phyloP scores from a whole-genome alignment of 2,329 filamentous ascomycete genomes.

The Pseudogymnoascus sp. region DNA sequence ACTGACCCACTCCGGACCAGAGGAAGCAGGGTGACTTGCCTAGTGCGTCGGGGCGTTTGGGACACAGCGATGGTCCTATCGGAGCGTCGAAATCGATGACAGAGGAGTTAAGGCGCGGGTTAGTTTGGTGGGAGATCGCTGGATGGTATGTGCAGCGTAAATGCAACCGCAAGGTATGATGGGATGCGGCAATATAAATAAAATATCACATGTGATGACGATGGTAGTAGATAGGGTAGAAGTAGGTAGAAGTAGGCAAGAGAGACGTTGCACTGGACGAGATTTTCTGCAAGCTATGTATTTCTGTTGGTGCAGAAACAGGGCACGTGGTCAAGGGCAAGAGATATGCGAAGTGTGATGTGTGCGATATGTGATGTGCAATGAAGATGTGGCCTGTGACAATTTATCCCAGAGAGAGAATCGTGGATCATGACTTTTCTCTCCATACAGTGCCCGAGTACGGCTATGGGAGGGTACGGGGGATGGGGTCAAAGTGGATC shows the following conservation, averaged over 20 bases:
- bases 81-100: not conserved
- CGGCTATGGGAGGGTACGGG: not conserved
- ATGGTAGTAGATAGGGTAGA: not conserved
- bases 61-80: not conserved
- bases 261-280: conserved; percentile 1
- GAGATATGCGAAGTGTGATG: too few species aligned
- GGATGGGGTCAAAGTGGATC: not conserved
- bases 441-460: not conserved
- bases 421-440: not conserved
- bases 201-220: not conserved
- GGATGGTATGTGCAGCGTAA: not conserved
- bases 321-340: not conserved
- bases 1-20: conserved; percentile 3
- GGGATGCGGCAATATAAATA: not conserved
- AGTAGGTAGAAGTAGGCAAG: not conserved
- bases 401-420: not conserved
- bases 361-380: not conserved
- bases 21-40: conserved; percentile 5
- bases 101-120: not conserved
- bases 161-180: not conserved
- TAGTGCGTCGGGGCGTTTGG: conserved; percentile 1
- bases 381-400: not conserved
- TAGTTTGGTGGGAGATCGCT: not conserved
- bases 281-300: not conserved
- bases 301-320: not conserved